Percentiles rank a stretch among this genome's conserved stretches.
Conservation (phyloP, 2,329 filamentous ascomycete species). For the Penicillium sp. region DNA sequence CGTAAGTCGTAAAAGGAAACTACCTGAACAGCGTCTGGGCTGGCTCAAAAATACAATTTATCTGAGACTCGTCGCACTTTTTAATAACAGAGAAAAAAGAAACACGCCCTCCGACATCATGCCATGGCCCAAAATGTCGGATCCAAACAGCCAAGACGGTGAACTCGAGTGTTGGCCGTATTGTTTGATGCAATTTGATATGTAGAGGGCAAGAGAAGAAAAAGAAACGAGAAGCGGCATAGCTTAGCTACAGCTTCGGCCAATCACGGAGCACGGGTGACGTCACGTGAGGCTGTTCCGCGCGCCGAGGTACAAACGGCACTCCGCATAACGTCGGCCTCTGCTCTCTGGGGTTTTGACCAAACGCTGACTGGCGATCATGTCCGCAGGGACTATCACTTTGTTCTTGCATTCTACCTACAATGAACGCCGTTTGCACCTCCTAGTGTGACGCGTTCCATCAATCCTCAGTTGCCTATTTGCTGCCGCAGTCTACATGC, state of each 20-base stretch:
- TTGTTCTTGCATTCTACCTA: background rate
- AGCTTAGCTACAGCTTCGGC: slow-evolving; percentile 2
- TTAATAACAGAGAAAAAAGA: background rate
- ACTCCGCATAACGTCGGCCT: slow-evolving; percentile 1
- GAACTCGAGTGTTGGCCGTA: no score
- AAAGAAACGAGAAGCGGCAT: background rate
- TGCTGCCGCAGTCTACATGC: background rate
- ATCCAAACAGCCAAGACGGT: background rate
- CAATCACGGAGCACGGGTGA: background rate
- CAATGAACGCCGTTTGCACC: background rate
- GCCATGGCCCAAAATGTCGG: background rate
- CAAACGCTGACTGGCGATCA: background rate
- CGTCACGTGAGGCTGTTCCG: slow-evolving; percentile 4
- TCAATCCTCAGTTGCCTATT: background rate
- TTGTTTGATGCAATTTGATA: no score
- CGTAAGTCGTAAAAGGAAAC: no score
- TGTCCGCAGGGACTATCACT: no score
- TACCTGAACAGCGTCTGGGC: no score
- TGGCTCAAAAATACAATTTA: background rate
- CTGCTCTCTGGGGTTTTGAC: background rate
- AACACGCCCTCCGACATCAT: background rate
- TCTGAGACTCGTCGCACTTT: background rate
- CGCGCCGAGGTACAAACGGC: slow-evolving; percentile 5
- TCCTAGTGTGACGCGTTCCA: background rate
- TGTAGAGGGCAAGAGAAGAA: background rate